Conservation (phyloP, 1,139 yeast genomes). For the Hyphopichia burtonii region DNA sequence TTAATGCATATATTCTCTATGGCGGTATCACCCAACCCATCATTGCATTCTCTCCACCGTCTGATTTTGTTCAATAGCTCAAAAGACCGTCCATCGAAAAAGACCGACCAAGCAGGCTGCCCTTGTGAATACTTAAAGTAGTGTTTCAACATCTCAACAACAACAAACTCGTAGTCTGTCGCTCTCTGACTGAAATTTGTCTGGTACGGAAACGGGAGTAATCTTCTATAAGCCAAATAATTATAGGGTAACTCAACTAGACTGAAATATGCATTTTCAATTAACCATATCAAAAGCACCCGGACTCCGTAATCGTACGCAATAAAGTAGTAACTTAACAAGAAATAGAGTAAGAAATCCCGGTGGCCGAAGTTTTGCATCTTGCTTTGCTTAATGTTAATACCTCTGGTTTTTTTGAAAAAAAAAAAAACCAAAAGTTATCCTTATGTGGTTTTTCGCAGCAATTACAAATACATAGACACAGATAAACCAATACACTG, state of each 20-base stretch:
- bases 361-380: slow-evolving; percentile 11
- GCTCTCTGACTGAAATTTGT: slow-evolving; percentile 11
- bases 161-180: slow-evolving; percentile 10
- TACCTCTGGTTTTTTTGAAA: no score
- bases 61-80: slow-evolving; percentile 8
- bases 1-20: neutral
- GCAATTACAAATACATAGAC: no score
- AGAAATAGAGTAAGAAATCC: slow-evolving; percentile 9
- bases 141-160: slow-evolving; percentile 10
- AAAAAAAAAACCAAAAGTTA: no score
- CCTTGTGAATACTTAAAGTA: slow-evolving; percentile 5
- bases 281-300: slow-evolving; percentile 4
- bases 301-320: slow-evolving; percentile 7
- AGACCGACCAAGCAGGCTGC: slow-evolving; percentile 3
- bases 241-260: slow-evolving; percentile 6
- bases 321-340: slow-evolving; percentile 6
- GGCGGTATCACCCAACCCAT: slow-evolving; percentile 13
- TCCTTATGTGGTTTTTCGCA: no score
- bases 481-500: no score
- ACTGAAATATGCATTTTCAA: slow-evolving; percentile 5
- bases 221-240: slow-evolving; percentile 8
- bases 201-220: slow-evolving; percentile 12
- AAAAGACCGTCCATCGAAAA: slow-evolving; percentile 11
- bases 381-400: neutral
- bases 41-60: slow-evolving; percentile 10